Evolutionary conservation across 2,329 filamentous ascomycete species (phyloP).

Genomic region (Dactylellina sp.): DNA sequence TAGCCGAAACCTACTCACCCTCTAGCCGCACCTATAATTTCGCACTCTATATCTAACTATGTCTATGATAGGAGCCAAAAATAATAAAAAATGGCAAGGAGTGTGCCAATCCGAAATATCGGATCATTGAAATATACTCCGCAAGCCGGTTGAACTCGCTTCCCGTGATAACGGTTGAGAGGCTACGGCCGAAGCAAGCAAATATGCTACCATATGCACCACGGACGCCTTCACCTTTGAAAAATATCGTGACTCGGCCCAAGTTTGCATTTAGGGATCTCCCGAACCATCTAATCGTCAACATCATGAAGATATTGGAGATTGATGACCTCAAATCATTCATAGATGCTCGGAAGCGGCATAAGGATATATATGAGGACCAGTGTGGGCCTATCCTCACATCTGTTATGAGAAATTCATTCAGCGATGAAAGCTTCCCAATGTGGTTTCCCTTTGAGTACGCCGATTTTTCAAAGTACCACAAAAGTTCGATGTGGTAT

Average conservation of each 20-base stretch:
- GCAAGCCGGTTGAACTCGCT: slow-evolving; percentile 10
- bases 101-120: slow-evolving; percentile 16
- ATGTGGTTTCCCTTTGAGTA: slow-evolving; percentile 13
- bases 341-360: slow-evolving; percentile 11
- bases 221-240: background rate
- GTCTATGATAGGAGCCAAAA: slow-evolving; percentile 1
- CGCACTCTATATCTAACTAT: background rate
- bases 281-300: slow-evolving; percentile 4
- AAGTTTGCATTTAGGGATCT: background rate
- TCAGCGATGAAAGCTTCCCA: slow-evolving; percentile 14
- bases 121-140: slow-evolving; percentile 14
- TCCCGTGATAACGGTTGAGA: slow-evolving; percentile 2
- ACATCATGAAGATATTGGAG: slow-evolving; percentile 14
- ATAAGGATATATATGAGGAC: slow-evolving; percentile 6
- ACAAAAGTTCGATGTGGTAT: slow-evolving; percentile 25
- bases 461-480: slow-evolving; percentile 15
- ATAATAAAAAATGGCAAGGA: slow-evolving; percentile 13
- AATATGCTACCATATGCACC: background rate
- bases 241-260: slow-evolving; percentile 2
- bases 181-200: background rate
- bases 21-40: background rate
- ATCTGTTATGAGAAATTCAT: slow-evolving; percentile 7
- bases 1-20: too few relatives aligned
- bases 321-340: slow-evolving; percentile 8
- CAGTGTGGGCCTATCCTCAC: slow-evolving; percentile 16